phyloP scores from a whole-genome alignment of 768 basidiomycete species.

The Tulasnella sp. region DNA sequence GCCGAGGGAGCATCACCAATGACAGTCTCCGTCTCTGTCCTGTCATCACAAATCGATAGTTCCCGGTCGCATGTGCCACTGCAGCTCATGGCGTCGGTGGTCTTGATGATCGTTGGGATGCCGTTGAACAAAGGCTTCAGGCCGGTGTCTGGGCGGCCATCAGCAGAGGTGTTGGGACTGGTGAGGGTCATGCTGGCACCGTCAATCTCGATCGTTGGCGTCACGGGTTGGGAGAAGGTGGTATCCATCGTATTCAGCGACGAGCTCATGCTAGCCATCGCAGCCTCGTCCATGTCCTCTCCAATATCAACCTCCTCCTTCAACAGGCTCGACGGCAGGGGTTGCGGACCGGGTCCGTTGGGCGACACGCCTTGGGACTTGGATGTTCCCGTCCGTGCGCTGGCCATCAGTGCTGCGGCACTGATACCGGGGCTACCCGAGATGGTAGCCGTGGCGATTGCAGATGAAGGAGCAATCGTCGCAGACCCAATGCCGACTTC shows the following conservation, averaged over 20 bases:
- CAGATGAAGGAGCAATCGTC: constrained; percentile 6
- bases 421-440: constrained; percentile 10
- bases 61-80: background rate
- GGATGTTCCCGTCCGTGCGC: constrained; percentile 9
- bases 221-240: constrained; percentile 70
- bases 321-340: background rate
- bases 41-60: constrained; percentile 9
- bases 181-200: constrained; percentile 26
- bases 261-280: constrained; percentile 9
- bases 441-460: constrained; percentile 6
- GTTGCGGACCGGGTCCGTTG: background rate
- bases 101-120: constrained; percentile 7
- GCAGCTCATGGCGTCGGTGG: background rate
- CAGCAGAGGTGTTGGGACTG: constrained; percentile 29
- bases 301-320: background rate
- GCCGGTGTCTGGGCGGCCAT: constrained; percentile 20
- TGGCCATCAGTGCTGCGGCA: constrained; percentile 14
- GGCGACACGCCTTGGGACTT: background rate
- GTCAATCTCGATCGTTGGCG: constrained; percentile 38
- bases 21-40: constrained; percentile 27
- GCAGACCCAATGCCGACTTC: constrained; percentile 7
- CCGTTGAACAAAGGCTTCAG: background rate
- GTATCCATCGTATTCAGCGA: constrained; percentile 48
- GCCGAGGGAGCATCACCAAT: constrained; percentile 28
- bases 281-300: constrained; percentile 4